These are phyloP conservation scores for Cardiospermum halicacabum DNA, from an alignment of 345 rosid species.

Conservation along the genomic window DNA sequence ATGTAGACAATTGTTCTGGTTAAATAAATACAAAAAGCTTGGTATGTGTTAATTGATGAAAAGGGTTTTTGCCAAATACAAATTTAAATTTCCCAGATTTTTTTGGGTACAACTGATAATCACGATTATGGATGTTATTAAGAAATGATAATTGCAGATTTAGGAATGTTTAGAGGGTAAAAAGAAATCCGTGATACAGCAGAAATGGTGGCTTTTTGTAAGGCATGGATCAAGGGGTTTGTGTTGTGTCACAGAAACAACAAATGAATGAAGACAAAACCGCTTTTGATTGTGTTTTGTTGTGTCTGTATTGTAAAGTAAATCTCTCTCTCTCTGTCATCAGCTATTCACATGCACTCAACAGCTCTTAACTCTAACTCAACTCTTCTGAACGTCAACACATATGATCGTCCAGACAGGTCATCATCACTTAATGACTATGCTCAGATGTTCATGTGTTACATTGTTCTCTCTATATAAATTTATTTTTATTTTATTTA, in stretches of 20 bases:
- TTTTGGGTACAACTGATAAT: too few species aligned
- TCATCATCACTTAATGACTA: not conserved
- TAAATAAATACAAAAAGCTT: not conserved
- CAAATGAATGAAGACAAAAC: conserved; percentile 18
- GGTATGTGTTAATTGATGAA: not conserved
- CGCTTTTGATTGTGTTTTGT: conserved; percentile 8
- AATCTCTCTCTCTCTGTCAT: too few species aligned
- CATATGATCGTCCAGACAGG: not conserved
- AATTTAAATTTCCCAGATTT: too few species aligned
- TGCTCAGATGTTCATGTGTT: not conserved
- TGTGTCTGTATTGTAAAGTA: too few species aligned
- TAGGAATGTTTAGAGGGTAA: not conserved
- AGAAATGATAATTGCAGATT: too few species aligned
- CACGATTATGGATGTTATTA: too few species aligned
- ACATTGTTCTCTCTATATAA: not conserved
- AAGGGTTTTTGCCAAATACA: not conserved
- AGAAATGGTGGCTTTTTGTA: conserved; percentile 1
- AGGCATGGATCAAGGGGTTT: conserved; percentile 18
- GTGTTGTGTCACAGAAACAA: not conserved
- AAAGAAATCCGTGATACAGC: conserved; percentile 21
- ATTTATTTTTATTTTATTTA: not conserved
- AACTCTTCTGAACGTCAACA: not conserved
- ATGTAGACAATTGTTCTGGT: not conserved
- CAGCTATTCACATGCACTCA: conserved; percentile 17
- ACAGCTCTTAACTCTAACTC: not conserved